Evolutionary conservation across 192 early-diverging fungal genomes (phyloP).

Genomic region (Coemansia sp.): DNA sequence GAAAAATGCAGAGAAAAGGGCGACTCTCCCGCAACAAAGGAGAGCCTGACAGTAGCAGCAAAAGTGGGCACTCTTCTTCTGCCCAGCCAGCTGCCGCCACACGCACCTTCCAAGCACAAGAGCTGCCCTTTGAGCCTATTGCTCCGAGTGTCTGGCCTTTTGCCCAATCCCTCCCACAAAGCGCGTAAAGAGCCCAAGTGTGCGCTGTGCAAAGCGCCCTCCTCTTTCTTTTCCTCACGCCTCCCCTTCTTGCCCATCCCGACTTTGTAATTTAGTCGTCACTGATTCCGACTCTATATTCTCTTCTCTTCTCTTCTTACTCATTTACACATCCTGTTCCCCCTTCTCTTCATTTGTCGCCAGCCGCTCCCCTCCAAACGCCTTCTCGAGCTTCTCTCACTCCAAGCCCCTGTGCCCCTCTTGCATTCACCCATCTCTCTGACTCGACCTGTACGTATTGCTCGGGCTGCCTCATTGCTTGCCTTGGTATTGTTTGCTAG

Average conservation of each 20-base stretch:
- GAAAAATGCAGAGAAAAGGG: conserved; percentile 1
- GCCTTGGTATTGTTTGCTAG: conserved; percentile 11
- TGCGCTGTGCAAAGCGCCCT: background rate
- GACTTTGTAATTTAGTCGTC: conserved; percentile 32
- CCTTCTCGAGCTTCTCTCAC: background rate
- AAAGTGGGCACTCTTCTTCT: no score
- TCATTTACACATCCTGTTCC: conserved; percentile 2
- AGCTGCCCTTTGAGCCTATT: background rate
- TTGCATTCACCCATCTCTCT: conserved; percentile 7
- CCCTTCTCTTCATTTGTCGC: conserved; percentile 1
- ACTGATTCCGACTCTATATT: background rate
- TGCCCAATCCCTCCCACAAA: background rate
- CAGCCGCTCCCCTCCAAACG: conserved; percentile 9
- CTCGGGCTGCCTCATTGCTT: background rate
- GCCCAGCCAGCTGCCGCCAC: conserved; percentile 1
- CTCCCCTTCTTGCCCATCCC: conserved; percentile 9
- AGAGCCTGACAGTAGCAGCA: no score
- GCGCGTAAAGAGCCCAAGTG: background rate
- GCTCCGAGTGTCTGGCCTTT: background rate
- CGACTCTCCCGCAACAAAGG: no score
- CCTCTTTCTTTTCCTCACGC: conserved; percentile 6
- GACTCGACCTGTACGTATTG: conserved; percentile 6
- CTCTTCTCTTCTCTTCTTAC: background rate
- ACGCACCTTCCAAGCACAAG: background rate
- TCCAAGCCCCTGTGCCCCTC: background rate